A percentile compares a stretch with the other conserved stretches of the same genome.
Conservation (phyloP, 192 early-diverging fungal genomes). For the Entomortierella beljakovae region DNA sequence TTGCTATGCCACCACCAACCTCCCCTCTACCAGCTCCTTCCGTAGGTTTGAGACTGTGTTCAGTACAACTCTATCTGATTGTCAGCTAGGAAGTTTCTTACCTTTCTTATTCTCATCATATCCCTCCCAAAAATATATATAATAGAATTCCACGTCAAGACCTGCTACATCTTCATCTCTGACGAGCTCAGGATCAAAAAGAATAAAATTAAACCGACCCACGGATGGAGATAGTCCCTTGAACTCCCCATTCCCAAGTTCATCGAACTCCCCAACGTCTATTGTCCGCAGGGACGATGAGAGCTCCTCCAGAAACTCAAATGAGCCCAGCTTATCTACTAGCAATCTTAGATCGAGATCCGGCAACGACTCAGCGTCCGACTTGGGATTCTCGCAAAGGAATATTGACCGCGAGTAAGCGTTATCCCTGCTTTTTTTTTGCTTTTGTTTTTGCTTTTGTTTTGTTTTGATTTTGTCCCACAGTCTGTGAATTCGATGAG, state of each 20-base stretch:
- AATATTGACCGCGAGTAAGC: conserved; percentile 27
- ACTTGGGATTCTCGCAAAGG: conserved; percentile 11
- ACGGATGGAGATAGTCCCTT: conserved; percentile 18
- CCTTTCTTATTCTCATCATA: neutral
- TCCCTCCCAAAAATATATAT: neutral
- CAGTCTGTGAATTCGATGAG: neutral
- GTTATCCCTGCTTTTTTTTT: neutral
- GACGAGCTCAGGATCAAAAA: conserved; percentile 15
- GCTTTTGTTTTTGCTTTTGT: neutral
- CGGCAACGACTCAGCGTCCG: neutral
- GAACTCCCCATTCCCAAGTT: conserved; percentile 3
- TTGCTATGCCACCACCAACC: conserved; percentile 29
- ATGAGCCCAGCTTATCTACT: conserved; percentile 11
- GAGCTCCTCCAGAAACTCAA: neutral
- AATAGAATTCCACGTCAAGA: neutral
- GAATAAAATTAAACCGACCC: conserved; percentile 42
- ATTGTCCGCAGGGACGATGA: conserved; percentile 7
- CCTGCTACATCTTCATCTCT: neutral
- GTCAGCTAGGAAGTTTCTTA: too few relatives aligned
- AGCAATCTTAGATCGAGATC: conserved; percentile 18
- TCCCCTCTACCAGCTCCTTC: neutral
- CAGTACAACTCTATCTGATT: too few relatives aligned
- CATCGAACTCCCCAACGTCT: conserved; percentile 10
- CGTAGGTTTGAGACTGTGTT: neutral
- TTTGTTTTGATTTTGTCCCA: neutral